Base-by-base conservation (phyloP, 2,329 filamentous ascomycete genomes). In the Venturiaceae sp. region DNA sequence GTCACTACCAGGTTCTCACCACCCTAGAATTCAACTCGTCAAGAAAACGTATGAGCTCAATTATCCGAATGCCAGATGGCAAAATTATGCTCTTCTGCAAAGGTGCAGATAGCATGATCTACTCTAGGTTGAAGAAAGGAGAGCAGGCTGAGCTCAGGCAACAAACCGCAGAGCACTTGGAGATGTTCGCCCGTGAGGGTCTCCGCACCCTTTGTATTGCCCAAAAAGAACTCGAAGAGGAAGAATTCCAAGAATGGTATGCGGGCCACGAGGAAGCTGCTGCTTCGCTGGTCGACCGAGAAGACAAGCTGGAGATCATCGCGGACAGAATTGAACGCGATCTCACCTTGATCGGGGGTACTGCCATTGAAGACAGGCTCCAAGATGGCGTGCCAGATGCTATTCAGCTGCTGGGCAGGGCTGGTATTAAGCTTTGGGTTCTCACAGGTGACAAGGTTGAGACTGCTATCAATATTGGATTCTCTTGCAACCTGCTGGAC, bases 381-480 rank as follows among this genome's bases (percentile, higher is more conserved):
- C 94, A 99, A 74, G 94, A 99, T 65, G 94, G 92, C 60, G 94
- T 99, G 3, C 94, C 94, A 6, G 94, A 97, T 69, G 92, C 94
- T 0, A 99, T 99, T 66, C 88, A 87, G 55, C 77, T 99, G 47
- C 84, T 99, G 56, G 92, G 87, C 32, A 84, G 91, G 67, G 94
- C 94, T 57, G 95, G 95, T 70, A 96, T 99, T 74, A 99, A 99
- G 74, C 83, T 99, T 7, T 99, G 94, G 94, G 94, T 99, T 57
- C 77, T 99, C 63, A 99, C 94, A 16, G 94, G 95, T 63, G 94
- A 99, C 79, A 99, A 97, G 74, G 92, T 97, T 33, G 94, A 99
- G 75, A 99, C 94, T 26, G 94, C 95, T 60, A 99, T 99, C 83
- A 99, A 99, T 75, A 99, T 99, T 69, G 94, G 94, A 2, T 99